Conservation (phyloP, 140 eudicot genomes). For the Senecio squalidus region DNA sequence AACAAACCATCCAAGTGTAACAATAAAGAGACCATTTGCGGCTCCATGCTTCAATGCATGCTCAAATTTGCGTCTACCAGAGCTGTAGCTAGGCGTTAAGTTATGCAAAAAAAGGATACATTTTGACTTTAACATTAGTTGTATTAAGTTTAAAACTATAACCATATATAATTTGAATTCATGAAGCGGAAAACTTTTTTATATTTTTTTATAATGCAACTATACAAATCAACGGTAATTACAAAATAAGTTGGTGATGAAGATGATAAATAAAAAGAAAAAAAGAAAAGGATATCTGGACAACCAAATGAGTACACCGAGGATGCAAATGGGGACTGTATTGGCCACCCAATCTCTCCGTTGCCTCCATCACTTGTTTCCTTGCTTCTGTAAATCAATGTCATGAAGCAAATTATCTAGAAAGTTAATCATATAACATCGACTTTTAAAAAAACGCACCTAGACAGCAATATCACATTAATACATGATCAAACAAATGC, state of each 20-base stretch:
- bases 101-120: slow-evolving; percentile 6
- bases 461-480: too few species aligned
- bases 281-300: slow-evolving; percentile 78
- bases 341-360: slow-evolving; percentile 87
- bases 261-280: slow-evolving; percentile 9
- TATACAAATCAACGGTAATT: neutral
- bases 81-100: slow-evolving; percentile 64
- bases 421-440: slow-evolving; percentile 2
- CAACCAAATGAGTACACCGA: slow-evolving; percentile 93
- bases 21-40: slow-evolving; percentile 61
- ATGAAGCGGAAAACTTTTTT: neutral
- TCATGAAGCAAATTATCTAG: slow-evolving; percentile 3
- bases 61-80: slow-evolving; percentile 64
- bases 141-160: neutral
- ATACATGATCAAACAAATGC: too few species aligned
- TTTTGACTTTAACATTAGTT: neutral
- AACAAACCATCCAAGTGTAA: slow-evolving; percentile 89
- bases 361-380: slow-evolving; percentile 89
- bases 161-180: slow-evolving; percentile 11
- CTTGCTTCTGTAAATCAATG: slow-evolving; percentile 59
- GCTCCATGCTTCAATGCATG: slow-evolving; percentile 80
- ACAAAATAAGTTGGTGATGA: neutral
- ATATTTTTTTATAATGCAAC: slow-evolving; percentile 7
- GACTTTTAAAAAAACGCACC: too few species aligned
- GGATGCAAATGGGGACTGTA: slow-evolving; percentile 93